A percentile compares a stretch with the other conserved stretches of the same genome.
Evolutionary conservation across 2,329 filamentous ascomycete genomes (phyloP).

Genomic region (Apiospora sp.): DNA sequence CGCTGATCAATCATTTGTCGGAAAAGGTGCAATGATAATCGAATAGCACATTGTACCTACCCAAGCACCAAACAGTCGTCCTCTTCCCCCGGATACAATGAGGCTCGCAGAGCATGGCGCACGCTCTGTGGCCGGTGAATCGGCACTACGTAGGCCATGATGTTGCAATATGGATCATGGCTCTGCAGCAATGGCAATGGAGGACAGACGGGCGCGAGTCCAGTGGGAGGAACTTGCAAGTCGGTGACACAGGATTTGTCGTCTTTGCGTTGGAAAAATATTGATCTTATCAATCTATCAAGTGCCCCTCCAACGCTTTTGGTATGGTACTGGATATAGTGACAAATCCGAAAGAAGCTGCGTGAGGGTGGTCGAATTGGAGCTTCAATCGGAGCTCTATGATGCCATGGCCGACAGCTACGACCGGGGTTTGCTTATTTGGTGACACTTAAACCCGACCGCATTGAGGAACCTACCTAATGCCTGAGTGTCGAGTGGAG

Average conservation of each 20-base stretch:
- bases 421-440: not conserved
- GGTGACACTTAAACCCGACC: not conserved
- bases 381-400: slow-evolving; percentile 15
- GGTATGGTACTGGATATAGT: not conserved
- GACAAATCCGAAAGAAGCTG: not conserved
- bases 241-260: not conserved
- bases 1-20: not conserved
- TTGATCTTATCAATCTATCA: not conserved
- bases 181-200: slow-evolving; percentile 24
- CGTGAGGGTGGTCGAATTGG: not conserved
- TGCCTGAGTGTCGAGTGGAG: not conserved
- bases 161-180: slow-evolving; percentile 37
- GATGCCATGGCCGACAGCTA: slow-evolving; percentile 4
- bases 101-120: slow-evolving; percentile 83
- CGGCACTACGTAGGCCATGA: slow-evolving; percentile 93
- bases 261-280: not conserved
- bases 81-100: slow-evolving; percentile 72
- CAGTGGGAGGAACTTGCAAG: not conserved
- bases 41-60: slow-evolving; percentile 64
- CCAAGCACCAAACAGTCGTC: slow-evolving; percentile 87
- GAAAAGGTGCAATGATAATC: no score
- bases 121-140: slow-evolving; percentile 93
- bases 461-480: no score
- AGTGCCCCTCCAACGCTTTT: slow-evolving; percentile 6
- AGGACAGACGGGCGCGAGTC: not conserved